These are phyloP conservation scores for Solanum pennellii DNA, from an alignment of 257 asterid species.

Conservation along the genomic window DNA sequence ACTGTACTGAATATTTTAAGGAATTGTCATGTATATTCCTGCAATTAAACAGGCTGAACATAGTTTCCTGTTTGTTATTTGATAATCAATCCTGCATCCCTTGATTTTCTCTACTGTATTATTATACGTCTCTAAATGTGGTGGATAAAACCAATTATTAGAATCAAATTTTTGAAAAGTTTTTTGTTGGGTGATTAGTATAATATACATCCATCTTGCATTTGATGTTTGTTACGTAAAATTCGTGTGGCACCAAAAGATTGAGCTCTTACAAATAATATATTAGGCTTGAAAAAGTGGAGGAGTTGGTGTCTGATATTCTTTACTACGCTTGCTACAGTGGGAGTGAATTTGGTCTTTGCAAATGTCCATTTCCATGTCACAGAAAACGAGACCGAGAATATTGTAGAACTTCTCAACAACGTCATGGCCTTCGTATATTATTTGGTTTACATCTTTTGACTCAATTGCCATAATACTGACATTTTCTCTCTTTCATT, in stretches of 20 bases:
- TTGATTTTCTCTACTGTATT: background rate
- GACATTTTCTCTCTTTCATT: background rate
- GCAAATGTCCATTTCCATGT: background rate
- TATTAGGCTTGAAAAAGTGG: background rate
- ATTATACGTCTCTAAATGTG: background rate
- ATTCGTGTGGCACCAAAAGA: background rate
- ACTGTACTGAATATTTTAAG: background rate
- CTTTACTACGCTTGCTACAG: background rate
- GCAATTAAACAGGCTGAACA: background rate
- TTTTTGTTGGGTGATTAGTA: background rate
- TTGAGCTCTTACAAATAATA: background rate
- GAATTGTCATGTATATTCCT: background rate
- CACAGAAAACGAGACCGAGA: background rate
- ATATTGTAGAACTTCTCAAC: background rate
- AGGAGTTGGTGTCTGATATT: background rate
- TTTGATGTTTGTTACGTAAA: background rate
- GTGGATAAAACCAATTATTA: background rate
- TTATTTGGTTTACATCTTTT: background rate
- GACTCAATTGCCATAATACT: background rate
- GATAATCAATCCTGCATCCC: background rate
- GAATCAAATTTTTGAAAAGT: background rate
- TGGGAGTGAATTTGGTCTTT: background rate
- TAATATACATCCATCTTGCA: background rate
- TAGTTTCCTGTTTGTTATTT: background rate
- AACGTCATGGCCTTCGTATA: background rate